Evolutionary conservation across 2,329 filamentous ascomycete species (phyloP), one percentile per base, ranked within the genome.

Genomic region (Phoma sp.): DNA sequence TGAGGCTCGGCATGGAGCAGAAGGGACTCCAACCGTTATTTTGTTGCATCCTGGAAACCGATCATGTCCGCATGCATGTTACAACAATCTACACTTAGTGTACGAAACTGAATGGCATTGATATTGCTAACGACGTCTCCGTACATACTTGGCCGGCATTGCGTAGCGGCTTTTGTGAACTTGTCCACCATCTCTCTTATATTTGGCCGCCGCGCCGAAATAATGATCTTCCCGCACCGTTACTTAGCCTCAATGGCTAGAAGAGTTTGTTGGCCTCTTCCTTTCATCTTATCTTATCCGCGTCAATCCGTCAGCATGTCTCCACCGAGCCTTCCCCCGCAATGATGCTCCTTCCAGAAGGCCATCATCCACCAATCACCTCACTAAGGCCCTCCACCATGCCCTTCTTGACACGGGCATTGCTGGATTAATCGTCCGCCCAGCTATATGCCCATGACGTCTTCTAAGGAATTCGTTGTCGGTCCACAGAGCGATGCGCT

Each of bases 331-430:
- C 25, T 62, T 60, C 56, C 58, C n/a, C 59, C 61, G 42, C 62
- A 61, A 36, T 20, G 26, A 25, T 51, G 37, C 48, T 56, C 42
- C 57, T 66, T 66, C 53, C 42, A 61, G 60, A 66, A 66, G 42
- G 20, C 47, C 34, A 28, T 21, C 43, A 28, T 68, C 69, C 66
- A 68, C 69, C 68, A 70, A 70, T 70, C 53, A 60, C 4, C 15
- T 12, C 12, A 3, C 38, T 9, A 20, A 17, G 18, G 29, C 23
- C 7, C 21, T 20, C 12, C 49, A 42, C 56, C 56, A 53, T 60
- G 20, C 60, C 61, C 12, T 17, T 60, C 62, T 53, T 15, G 59
- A 26, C 64, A 66, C 68, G 69, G 68, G 64, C 51, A 20, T 48
- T 21, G 42, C 46, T 40, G 18, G 28, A 12, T 28, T 39, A 17